Conservation (phyloP, 345 rosid genomes). For the Murraya paniculata region DNA sequence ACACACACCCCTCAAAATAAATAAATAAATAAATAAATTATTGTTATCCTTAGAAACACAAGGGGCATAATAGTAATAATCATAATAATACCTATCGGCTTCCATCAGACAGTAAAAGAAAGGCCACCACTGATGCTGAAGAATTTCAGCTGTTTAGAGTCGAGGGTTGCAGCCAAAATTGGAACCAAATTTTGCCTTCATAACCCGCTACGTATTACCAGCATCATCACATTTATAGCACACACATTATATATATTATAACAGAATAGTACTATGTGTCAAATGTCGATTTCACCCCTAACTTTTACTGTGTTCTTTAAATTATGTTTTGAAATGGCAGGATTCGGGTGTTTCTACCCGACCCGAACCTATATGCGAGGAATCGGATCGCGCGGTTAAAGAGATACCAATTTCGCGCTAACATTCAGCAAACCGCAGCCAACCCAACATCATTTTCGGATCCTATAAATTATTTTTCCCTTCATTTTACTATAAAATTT, state of each 20-base stretch:
- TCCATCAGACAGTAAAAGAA: conserved; percentile 12
- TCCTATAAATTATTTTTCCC: background rate
- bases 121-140: background rate
- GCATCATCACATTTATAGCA: too few relatives aligned
- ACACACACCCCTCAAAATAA: background rate
- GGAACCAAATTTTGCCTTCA: background rate
- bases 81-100: conserved; percentile 15
- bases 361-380: background rate
- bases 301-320: too few relatives aligned
- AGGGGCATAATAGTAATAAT: background rate
- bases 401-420: background rate
- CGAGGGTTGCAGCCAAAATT: background rate
- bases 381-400: conserved; percentile 12
- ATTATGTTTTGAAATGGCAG: too few relatives aligned
- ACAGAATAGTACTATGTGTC: rapidly evolving
- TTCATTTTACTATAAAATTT: too few relatives aligned
- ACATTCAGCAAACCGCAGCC: background rate
- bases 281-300: too few relatives aligned
- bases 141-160: background rate
- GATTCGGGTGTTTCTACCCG: background rate
- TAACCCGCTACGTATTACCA: background rate
- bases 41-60: background rate
- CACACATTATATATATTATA: too few relatives aligned
- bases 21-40: background rate
- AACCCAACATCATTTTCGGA: background rate